Conservation (phyloP, 371 early-diverging fungal species). For the Haplosporangium sp. region DNA sequence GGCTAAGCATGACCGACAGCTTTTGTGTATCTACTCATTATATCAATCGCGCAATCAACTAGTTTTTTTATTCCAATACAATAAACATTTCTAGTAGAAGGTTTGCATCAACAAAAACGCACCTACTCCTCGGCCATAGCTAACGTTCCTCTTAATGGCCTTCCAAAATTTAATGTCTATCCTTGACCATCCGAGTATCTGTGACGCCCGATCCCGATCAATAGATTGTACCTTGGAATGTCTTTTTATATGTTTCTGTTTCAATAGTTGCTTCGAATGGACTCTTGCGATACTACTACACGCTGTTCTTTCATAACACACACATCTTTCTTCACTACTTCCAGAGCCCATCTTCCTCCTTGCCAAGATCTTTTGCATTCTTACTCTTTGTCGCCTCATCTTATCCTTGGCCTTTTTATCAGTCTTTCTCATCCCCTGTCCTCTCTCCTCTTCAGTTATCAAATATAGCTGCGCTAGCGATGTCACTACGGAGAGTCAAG, state of each 20-base stretch:
- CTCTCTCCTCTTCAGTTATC: background rate
- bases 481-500: constrained; percentile 23
- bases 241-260: background rate
- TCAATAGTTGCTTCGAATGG: background rate
- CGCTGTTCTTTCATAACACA: background rate
- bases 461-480: background rate
- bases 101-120: constrained; percentile 9
- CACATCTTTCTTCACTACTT: background rate
- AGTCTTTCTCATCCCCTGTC: background rate
- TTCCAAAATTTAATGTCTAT: background rate
- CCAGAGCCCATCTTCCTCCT: background rate
- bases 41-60: too few species aligned
- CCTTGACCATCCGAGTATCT: background rate
- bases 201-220: constrained; percentile 8
- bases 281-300: background rate
- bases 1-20: too few species aligned
- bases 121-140: constrained; percentile 14
- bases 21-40: too few species aligned
- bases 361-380: background rate
- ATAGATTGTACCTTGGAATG: background rate
- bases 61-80: background rate
- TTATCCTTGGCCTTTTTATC: background rate
- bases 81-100: constrained; percentile 4
- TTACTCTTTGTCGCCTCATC: background rate
- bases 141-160: background rate